phyloP scores from a whole-genome alignment of 169 alveolate species.

The Haemoproteus tartakovskyi region DNA sequence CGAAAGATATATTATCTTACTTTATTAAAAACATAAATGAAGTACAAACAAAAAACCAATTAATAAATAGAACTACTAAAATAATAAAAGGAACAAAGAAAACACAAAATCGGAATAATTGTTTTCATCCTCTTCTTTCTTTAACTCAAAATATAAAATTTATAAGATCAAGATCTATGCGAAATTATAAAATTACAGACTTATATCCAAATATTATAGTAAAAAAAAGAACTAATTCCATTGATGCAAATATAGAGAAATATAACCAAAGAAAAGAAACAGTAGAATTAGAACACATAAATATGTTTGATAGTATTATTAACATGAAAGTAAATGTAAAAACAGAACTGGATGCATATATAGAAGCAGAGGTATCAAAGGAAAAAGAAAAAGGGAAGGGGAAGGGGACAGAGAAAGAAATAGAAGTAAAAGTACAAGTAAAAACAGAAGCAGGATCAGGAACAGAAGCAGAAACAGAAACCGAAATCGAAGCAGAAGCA shows the following conservation, averaged over 20 bases:
- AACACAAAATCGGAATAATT: too few species aligned
- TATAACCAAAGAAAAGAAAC: not conserved
- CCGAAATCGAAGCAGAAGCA: not conserved
- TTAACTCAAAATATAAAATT: too few species aligned
- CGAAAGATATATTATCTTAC: too few species aligned
- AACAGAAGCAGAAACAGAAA: not conserved
- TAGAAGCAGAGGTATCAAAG: not conserved
- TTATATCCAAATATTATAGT: slow-evolving; percentile 31
- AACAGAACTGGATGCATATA: not conserved
- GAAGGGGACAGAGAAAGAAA: not conserved
- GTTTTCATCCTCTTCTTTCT: too few species aligned
- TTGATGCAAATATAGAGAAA: not conserved
- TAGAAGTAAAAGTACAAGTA: not conserved
- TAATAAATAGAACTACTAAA: too few species aligned
- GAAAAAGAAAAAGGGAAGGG: not conserved
- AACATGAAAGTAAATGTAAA: slow-evolving; percentile 25
- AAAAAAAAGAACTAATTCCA: slow-evolving; percentile 3
- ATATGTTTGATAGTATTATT: slow-evolving; percentile 50
- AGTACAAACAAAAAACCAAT: too few species aligned
- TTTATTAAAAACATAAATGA: too few species aligned
- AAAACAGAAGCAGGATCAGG: not conserved
- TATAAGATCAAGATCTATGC: too few species aligned
- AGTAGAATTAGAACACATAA: not conserved
- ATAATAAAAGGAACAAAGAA: too few species aligned
- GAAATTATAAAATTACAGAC: slow-evolving; percentile 23